These are phyloP conservation scores for Millerago galiae DNA, from an alignment of 805 yeast genomes.

Conservation along the genomic window DNA sequence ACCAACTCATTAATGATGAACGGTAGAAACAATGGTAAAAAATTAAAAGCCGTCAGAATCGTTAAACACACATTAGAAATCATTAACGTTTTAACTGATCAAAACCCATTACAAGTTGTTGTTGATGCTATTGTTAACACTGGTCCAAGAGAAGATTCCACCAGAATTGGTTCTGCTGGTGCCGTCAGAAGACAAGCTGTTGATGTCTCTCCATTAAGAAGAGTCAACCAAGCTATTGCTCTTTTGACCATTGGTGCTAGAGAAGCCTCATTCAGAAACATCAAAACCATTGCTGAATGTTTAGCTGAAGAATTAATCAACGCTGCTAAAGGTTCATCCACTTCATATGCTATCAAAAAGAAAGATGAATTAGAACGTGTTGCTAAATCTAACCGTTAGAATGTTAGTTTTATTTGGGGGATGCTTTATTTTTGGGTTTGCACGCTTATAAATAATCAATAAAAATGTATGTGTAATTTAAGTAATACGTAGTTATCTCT, in stretches of 20 bases:
- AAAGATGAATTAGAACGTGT: conserved; percentile 99
- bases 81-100: conserved; percentile 94
- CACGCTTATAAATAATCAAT: conserved; percentile 4
- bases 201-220: conserved; percentile 99
- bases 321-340: conserved; percentile 99
- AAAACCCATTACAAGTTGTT: conserved; percentile 98
- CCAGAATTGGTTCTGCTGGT: conserved; percentile 99
- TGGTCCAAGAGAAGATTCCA: conserved; percentile 99
- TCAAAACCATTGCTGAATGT: conserved; percentile 99
- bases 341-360: conserved; percentile 99
- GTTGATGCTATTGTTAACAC: conserved; percentile 99
- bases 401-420: conserved; percentile 4
- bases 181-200: conserved; percentile 99
- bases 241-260: conserved; percentile 98
- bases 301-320: conserved; percentile 99
- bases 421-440: conserved; percentile 5
- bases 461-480: conserved; percentile 5
- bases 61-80: conserved; percentile 99
- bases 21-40: conserved; percentile 99
- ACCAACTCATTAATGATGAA: conserved; percentile 99
- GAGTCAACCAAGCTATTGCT: conserved; percentile 99
- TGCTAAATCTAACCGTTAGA: conserved; percentile 99
- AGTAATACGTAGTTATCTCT: neutral
- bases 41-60: conserved; percentile 99
- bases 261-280: conserved; percentile 99